phyloP scores from a whole-genome alignment of 495 filamentous ascomycete species.

The Apodospora peruviana region DNA sequence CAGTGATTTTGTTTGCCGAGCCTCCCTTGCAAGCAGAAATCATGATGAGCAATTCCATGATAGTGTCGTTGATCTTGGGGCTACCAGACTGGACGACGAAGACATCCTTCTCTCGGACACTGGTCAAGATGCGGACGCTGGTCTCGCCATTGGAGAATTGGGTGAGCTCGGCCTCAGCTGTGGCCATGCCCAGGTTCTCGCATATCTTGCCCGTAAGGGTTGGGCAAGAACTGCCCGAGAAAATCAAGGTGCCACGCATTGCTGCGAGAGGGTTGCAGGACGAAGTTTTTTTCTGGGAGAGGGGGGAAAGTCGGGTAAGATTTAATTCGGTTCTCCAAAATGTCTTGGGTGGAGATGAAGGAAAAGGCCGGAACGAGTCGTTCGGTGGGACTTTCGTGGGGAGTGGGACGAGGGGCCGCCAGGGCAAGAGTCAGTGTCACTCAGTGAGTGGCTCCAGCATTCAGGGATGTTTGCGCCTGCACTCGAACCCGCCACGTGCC shows the following conservation, averaged over 20 bases:
- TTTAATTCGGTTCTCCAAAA: neutral
- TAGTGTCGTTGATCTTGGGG: constrained; percentile 92
- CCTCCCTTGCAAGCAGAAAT: constrained; percentile 97
- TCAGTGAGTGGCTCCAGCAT: too few species aligned
- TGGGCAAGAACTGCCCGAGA: constrained; percentile 53
- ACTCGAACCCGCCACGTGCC: too few species aligned
- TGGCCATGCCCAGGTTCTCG: constrained; percentile 52
- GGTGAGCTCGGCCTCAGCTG: constrained; percentile 51
- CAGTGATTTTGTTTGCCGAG: constrained; percentile 94
- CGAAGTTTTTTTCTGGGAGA: constrained; percentile 3
- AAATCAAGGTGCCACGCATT: constrained; percentile 53
- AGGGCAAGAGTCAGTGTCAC: too few species aligned
- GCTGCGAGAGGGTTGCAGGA: neutral
- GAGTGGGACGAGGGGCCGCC: too few species aligned
- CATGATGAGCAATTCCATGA: constrained; percentile 98
- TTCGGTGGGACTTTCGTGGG: too few species aligned
- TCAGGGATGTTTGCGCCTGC: too few species aligned
- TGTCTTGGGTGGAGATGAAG: neutral
- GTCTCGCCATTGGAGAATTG: constrained; percentile 81
- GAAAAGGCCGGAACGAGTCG: too few species aligned
- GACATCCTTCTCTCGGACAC: constrained; percentile 95
- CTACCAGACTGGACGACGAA: constrained; percentile 98
- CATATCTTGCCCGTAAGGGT: constrained; percentile 53
- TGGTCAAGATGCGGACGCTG: constrained; percentile 86
- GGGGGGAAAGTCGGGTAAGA: neutral